Conservation (phyloP, 2,329 filamentous ascomycete genomes). For the Aspergillus sp. region DNA sequence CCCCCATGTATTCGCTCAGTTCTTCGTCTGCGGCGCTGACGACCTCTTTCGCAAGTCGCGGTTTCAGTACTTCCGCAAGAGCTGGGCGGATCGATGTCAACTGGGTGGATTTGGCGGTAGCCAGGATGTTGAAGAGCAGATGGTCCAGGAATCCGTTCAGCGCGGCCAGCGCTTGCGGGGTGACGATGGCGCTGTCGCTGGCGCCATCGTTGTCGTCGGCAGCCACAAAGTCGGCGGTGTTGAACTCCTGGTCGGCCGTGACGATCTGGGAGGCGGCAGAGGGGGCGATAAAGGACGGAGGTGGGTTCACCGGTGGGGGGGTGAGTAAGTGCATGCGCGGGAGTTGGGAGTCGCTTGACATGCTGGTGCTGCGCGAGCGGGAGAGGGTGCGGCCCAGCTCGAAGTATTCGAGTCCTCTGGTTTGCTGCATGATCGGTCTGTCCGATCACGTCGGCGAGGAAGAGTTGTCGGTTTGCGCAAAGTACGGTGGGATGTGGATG, state of each 20-base stretch:
- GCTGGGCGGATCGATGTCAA: constrained; percentile 75
- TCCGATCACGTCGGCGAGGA: constrained; percentile 8
- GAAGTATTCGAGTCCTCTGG: constrained; percentile 29
- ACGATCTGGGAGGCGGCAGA: constrained; percentile 90
- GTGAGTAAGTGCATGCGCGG: constrained; percentile 51
- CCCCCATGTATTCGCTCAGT: constrained; percentile 81
- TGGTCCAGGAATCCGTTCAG: constrained; percentile 94
- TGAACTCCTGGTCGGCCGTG: constrained; percentile 79
- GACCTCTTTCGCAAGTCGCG: constrained; percentile 81
- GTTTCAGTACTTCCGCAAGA: constrained; percentile 82
- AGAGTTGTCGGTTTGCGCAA: background rate
- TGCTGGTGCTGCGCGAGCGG: constrained; percentile 40
- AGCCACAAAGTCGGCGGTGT: constrained; percentile 68
- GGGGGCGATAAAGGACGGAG: constrained; percentile 82
- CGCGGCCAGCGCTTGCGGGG: constrained; percentile 68
- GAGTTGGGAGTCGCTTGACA: constrained; percentile 38
- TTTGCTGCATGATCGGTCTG: constrained; percentile 28
- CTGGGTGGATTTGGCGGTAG: constrained; percentile 72
- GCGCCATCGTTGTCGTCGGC: constrained; percentile 65
- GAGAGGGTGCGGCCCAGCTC: constrained; percentile 28
- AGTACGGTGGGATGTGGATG: background rate
- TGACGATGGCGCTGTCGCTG: constrained; percentile 69
- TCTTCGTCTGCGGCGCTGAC: constrained; percentile 82
- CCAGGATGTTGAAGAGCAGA: constrained; percentile 86
- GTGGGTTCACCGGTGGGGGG: constrained; percentile 70